Evolutionary conservation across 352 stramenopile genomes (phyloP).

Genomic region (Pelagophyceae sp.): DNA sequence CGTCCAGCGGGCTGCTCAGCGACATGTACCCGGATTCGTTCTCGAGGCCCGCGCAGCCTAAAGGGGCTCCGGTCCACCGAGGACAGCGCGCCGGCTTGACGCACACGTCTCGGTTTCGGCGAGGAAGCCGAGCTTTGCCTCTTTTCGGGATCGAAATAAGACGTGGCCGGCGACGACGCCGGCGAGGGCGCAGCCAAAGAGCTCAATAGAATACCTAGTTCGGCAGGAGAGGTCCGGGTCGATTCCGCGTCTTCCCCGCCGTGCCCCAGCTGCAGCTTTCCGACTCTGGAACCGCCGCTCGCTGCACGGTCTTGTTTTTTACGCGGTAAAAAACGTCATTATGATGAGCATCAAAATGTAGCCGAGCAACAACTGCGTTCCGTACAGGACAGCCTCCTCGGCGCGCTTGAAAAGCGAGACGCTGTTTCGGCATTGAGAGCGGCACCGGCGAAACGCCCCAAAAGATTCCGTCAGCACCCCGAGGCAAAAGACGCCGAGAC

Average conservation of each 20-base stretch:
- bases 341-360: conserved; percentile 12
- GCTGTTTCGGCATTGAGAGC: not conserved
- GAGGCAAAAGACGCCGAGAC: not conserved
- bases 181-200: conserved; percentile 91
- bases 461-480: not conserved
- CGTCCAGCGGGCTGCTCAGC: not conserved
- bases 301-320: no score
- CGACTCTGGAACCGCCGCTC: no score
- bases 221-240: conserved; percentile 40
- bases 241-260: no score
- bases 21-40: not conserved
- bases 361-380: conserved; percentile 58
- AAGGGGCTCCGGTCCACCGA: no score
- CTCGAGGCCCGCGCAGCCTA: not conserved
- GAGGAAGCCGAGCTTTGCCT: not conserved
- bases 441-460: no score
- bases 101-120: not conserved
- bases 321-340: not conserved
- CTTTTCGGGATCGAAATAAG: conserved; percentile 23
- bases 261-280: no score
- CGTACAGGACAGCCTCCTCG: conserved; percentile 83
- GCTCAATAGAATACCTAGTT: conserved; percentile 94
- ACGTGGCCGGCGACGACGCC: conserved; percentile 71
- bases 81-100: no score
- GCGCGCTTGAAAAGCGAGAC: conserved; percentile 27